Evolutionary conservation across 1,139 yeast genomes (phyloP), one percentile per base, ranked within the genome.

Genomic region (Suhomyces terraborum): DNA sequence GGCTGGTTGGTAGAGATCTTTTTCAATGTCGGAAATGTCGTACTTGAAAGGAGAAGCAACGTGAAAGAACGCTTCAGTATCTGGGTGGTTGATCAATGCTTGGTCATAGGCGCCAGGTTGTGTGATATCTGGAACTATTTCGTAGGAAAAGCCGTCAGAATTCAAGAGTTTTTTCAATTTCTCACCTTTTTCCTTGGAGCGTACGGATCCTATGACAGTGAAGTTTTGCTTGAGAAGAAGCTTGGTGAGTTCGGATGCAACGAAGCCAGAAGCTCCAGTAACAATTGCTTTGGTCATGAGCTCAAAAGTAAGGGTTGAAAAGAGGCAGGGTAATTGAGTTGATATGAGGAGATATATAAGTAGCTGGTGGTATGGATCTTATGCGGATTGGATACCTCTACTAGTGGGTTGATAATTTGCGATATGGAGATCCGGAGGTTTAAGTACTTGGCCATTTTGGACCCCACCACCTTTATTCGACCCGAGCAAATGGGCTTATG

Each of bases 151-250:
- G 9, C 23, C 21, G 16, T 46, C 33, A 7, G 55, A 49, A n/a
- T 50, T 49, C 14, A 58, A 48, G 27, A 50, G 45, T 25, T 39
- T 44, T 29, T 52, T 49, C 22, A 32, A 23, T 14, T 13, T 16
- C 10, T 32, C 28, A 13, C 35, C 35, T 23, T 32, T 32, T 5
- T 14, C 35, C 7, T 14, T 18, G 16, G 12, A 16, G 53, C 88
- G 67, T 3, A 77, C 86, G 1, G 84, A 71, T 7, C 85, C 86
- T 16, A 81, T 64, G 5, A 82, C 87, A 2, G 58, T 56, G 55
- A 75, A 78, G 12, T 73, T 77, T 36, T 61, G 60, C 10, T 56
- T 52, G 34, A 66, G 48, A 35, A 66, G 20, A 8, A 30, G 8
- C 20, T 38, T 32, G 18, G 27, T 23, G 23, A 36, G 31, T 61